Percentiles rank a stretch among this genome's conserved stretches.
Conservation (phyloP, 2,329 filamentous ascomycete species). For the Colletotrichum lupini region DNA sequence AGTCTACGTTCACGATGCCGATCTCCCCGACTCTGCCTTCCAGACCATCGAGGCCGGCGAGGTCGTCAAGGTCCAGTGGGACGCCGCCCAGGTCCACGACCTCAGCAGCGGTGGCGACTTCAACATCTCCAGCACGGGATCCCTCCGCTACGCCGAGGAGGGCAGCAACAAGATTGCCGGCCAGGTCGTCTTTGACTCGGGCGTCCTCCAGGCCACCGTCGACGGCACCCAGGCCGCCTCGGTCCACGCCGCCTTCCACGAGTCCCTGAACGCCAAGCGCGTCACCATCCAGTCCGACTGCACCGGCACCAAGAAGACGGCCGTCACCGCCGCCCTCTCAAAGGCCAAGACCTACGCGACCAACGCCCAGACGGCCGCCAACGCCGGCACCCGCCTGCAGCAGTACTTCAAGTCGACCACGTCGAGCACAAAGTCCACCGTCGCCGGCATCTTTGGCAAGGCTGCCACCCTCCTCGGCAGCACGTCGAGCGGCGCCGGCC, state of each 20-base stretch:
- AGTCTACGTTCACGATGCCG: constrained; percentile 55
- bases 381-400: neutral
- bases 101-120: too few species aligned
- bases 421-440: constrained; percentile 50
- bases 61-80: constrained; percentile 59
- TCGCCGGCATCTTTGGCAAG: constrained; percentile 56
- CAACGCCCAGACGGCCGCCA: neutral
- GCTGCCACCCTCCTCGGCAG: constrained; percentile 60
- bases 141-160: constrained; percentile 60
- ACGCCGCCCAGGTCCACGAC: constrained; percentile 62
- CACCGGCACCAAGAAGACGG: constrained; percentile 11
- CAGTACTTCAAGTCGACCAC: constrained; percentile 69
- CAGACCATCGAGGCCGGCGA: constrained; percentile 54
- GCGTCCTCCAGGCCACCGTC: constrained; percentile 65
- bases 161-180: constrained; percentile 61
- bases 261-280: constrained; percentile 52
- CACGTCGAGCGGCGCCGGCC: constrained; percentile 53
- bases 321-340: constrained; percentile 37
- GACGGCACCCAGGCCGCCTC: constrained; percentile 63
- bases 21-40: constrained; percentile 57
- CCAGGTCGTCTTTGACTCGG: constrained; percentile 63
- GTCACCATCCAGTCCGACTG: constrained; percentile 17
- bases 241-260: constrained; percentile 55
- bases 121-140: constrained; percentile 49
- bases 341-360: too few species aligned